Conservation (phyloP, 2,329 filamentous ascomycete species). For the Ceratocystis huliohia region DNA sequence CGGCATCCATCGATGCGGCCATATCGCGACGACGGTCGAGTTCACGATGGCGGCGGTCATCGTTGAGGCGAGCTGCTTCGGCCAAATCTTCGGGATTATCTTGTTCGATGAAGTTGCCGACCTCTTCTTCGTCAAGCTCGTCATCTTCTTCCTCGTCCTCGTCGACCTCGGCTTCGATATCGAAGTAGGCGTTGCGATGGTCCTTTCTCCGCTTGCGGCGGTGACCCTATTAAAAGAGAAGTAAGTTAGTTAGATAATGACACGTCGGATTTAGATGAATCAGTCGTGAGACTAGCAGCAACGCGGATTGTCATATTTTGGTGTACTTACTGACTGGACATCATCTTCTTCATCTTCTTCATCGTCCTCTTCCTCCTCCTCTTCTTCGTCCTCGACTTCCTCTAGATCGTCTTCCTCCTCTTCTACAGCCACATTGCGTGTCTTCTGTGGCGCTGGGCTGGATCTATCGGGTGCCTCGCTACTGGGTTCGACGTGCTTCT, state of each 20-base stretch:
- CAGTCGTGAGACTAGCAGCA: too few species aligned
- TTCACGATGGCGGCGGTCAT: slow-evolving; percentile 86
- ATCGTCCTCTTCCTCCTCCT: slow-evolving; percentile 30
- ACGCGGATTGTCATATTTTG: too few species aligned
- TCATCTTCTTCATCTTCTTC: slow-evolving; percentile 43
- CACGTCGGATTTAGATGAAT: not conserved
- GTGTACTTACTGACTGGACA: slow-evolving; percentile 47
- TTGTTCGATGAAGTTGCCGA: slow-evolving; percentile 75
- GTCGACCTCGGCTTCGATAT: slow-evolving; percentile 96
- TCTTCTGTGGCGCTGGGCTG: slow-evolving; percentile 15
- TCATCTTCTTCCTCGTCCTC: slow-evolving; percentile 81
- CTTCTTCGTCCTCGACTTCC: slow-evolving; percentile 24
- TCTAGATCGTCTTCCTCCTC: slow-evolving; percentile 20
- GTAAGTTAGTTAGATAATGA: not conserved
- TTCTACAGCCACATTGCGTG: slow-evolving; percentile 10
- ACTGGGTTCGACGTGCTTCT: slow-evolving; percentile 25
- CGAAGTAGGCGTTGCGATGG: slow-evolving; percentile 75
- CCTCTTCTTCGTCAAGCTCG: slow-evolving; percentile 74
- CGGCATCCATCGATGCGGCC: slow-evolving; percentile 77
- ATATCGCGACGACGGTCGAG: slow-evolving; percentile 84
- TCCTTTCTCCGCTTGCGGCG: slow-evolving; percentile 72
- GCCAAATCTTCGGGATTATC: slow-evolving; percentile 82
- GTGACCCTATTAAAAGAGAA: slow-evolving; percentile 36
- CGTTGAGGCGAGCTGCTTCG: slow-evolving; percentile 65
- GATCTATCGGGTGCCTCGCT: slow-evolving; percentile 18